phyloP scores from a whole-genome alignment of 1,284 basidiomycete genomes.

The Rhodotorula sp. region DNA sequence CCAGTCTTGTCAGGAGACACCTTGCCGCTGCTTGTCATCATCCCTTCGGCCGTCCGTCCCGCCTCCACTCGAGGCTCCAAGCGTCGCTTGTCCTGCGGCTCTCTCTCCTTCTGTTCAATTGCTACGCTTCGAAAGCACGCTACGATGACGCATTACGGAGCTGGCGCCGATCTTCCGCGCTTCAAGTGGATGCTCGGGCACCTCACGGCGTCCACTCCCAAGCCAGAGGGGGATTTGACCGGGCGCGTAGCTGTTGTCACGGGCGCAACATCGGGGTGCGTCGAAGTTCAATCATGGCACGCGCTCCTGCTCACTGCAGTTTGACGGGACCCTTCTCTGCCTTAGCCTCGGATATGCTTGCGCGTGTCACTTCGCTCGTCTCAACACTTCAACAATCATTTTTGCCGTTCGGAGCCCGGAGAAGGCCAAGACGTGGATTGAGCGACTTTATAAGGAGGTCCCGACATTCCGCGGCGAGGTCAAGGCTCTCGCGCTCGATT shows the following conservation, averaged over 20 bases:
- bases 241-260: not conserved
- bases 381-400: constrained; percentile 27
- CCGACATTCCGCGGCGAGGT: constrained; percentile 4
- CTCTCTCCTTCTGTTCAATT: too few species aligned
- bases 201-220: not conserved
- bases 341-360: not conserved
- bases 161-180: not conserved
- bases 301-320: not conserved
- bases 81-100: too few species aligned
- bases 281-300: not conserved
- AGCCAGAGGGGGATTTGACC: not conserved
- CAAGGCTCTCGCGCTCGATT: constrained; percentile 42
- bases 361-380: constrained; percentile 32
- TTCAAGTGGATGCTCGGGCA: not conserved
- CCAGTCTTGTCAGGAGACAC: too few species aligned
- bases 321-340: not conserved
- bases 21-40: too few species aligned
- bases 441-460: constrained; percentile 5
- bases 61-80: too few species aligned
- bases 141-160: not conserved
- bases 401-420: constrained; percentile 28
- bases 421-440: constrained; percentile 19
- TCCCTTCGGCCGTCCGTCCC: too few species aligned
- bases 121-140: not conserved
- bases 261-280: constrained; percentile 1